Percentiles rank a stretch among this genome's conserved stretches.
Conservation (phyloP, 192 early-diverging fungal genomes). For the Chytriomyces sp. region DNA sequence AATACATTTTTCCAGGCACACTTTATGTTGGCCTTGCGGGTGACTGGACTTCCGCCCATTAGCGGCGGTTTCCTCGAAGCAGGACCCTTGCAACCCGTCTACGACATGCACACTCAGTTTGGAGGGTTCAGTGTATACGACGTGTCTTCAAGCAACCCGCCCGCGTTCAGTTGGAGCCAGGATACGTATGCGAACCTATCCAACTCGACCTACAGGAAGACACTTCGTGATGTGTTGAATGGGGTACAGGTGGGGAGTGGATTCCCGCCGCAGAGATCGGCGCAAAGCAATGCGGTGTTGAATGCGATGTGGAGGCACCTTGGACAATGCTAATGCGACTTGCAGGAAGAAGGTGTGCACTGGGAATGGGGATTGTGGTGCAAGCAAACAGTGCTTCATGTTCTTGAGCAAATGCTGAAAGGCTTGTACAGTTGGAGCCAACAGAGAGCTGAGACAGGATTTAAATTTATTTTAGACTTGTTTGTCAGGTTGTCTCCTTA, state of each 20-base stretch:
- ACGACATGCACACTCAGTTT: conserved; percentile 14
- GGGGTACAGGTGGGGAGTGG: conserved; percentile 18
- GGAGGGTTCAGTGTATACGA: conserved; percentile 25
- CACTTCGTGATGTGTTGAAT: conserved; percentile 9
- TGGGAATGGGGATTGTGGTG: neutral
- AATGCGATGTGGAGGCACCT: conserved; percentile 16
- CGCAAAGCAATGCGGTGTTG: neutral
- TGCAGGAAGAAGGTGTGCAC: neutral
- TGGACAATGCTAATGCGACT: conserved; percentile 24
- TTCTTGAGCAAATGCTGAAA: neutral
- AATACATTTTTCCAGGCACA: neutral
- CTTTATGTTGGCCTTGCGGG: conserved; percentile 24
- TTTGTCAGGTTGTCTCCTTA: no score
- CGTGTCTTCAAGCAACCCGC: conserved; percentile 16
- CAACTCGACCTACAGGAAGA: conserved; percentile 8
- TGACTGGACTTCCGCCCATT: conserved; percentile 21
- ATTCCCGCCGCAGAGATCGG: conserved; percentile 8
- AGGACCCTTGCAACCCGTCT: conserved; percentile 17
- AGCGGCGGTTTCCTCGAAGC: conserved; percentile 20
- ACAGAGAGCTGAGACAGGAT: no score
- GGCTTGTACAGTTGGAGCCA: no score
- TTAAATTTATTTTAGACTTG: no score
- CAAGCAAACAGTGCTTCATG: neutral
- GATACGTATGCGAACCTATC: neutral
- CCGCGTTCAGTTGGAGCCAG: neutral